phyloP scores from a whole-genome alignment of 2,329 filamentous ascomycete species.

The Plectosphaerella cucumerina region DNA sequence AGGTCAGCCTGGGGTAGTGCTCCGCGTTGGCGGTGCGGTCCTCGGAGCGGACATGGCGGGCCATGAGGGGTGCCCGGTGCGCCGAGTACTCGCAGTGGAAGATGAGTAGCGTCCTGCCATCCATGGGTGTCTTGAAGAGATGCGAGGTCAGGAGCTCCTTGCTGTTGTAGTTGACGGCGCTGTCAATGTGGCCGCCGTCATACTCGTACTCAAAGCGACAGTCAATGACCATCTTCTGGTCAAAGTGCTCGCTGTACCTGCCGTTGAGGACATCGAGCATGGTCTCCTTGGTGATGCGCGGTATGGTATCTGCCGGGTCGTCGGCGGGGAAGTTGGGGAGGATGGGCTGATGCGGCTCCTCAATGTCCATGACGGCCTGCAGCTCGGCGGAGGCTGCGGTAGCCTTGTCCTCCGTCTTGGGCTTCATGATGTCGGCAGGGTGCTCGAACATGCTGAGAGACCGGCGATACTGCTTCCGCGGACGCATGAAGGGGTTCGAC shows the following conservation, averaged over 20 bases:
- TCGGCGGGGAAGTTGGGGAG: conserved; percentile 82
- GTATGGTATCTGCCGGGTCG: conserved; percentile 79
- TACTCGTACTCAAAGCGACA: conserved; percentile 99
- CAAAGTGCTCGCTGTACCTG: conserved; percentile 70
- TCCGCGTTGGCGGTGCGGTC: conserved; percentile 84
- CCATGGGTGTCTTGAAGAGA: conserved; percentile 66
- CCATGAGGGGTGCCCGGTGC: conserved; percentile 93
- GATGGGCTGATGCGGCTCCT: conserved; percentile 67
- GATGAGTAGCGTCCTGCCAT: conserved; percentile 74
- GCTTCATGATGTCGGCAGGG: conserved; percentile 80
- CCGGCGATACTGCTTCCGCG: conserved; percentile 83
- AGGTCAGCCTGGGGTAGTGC: conserved; percentile 83
- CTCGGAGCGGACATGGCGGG: conserved; percentile 83
- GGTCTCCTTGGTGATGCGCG: conserved; percentile 78
- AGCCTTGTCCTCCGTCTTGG: conserved; percentile 54
- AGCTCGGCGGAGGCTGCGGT: conserved; percentile 49
- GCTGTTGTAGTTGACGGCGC: conserved; percentile 94
- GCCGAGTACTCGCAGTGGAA: conserved; percentile 99
- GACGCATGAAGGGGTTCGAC: conserved; percentile 68
- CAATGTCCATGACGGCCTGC: conserved; percentile 78
- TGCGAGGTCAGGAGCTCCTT: conserved; percentile 80
- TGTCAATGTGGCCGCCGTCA: conserved; percentile 90
- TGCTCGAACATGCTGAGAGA: conserved; percentile 98
- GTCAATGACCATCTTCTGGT: conserved; percentile 84
- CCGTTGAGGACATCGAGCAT: conserved; percentile 86